Conservation (phyloP, 1,284 basidiomycete species). For the Cystobasidium sp. region DNA sequence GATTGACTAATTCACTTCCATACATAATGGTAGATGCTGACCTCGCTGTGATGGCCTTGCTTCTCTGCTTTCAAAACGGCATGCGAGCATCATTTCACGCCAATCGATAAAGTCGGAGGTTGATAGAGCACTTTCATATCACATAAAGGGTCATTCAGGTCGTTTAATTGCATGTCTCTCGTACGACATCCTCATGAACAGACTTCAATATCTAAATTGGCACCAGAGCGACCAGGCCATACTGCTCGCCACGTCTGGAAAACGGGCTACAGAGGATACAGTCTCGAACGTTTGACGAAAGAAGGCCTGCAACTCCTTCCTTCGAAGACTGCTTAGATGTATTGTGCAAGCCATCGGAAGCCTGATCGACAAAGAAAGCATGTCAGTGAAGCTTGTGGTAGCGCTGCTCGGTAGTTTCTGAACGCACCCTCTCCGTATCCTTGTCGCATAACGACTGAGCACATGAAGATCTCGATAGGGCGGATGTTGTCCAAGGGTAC, state of each 20-base stretch:
- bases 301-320: not conserved
- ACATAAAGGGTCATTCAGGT: too few relatives aligned
- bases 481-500: slow-evolving; percentile 95
- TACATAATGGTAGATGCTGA: not conserved
- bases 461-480: slow-evolving; percentile 99
- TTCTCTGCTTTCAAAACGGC: too few relatives aligned
- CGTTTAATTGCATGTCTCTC: too few relatives aligned
- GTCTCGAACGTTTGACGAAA: too few relatives aligned
- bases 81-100: slow-evolving; percentile 1
- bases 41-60: too few relatives aligned
- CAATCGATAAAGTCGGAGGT: not conserved
- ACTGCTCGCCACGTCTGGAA: too few relatives aligned
- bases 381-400: not conserved
- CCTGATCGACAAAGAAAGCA: slow-evolving; percentile 60
- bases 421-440: slow-evolving; percentile 28
- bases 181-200: too few relatives aligned
- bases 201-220: too few relatives aligned
- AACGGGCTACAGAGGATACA: too few relatives aligned
- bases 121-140: not conserved
- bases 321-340: slow-evolving; percentile 61
- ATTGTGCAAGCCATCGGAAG: slow-evolving; percentile 99
- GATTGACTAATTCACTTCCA: not conserved
- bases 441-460: slow-evolving; percentile 86
- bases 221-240: too few relatives aligned
- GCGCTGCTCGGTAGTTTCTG: not conserved